These are phyloP conservation scores for Rickenella mellea DNA, from an alignment of 768 basidiomycete genomes.

Conservation along the genomic window DNA sequence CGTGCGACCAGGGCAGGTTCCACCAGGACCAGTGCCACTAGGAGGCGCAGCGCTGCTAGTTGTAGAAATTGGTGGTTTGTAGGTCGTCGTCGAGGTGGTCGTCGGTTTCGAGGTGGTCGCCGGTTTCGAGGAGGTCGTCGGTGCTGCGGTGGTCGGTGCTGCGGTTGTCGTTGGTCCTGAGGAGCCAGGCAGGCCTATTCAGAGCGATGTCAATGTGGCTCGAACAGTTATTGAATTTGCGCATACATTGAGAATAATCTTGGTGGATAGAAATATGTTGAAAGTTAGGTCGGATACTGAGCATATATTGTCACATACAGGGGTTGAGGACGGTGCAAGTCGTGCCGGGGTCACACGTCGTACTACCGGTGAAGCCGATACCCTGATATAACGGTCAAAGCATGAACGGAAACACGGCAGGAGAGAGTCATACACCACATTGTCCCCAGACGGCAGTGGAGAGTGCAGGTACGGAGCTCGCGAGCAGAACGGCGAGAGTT, in stretches of 20 bases:
- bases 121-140: slow-evolving; percentile 21
- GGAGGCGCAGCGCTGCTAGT: slow-evolving; percentile 17
- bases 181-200: slow-evolving; percentile 20
- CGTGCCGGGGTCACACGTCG: slow-evolving; percentile 33
- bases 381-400: slow-evolving; percentile 15
- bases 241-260: slow-evolving; percentile 40
- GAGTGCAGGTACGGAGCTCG: slow-evolving; percentile 8
- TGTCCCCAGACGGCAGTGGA: slow-evolving; percentile 39
- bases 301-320: slow-evolving; percentile 20
- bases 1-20: slow-evolving; percentile 30
- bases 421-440: slow-evolving; percentile 25
- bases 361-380: slow-evolving; percentile 32
- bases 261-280: background rate
- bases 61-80: slow-evolving; percentile 16
- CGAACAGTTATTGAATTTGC: background rate
- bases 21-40: slow-evolving; percentile 6
- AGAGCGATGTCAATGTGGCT: background rate
- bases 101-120: slow-evolving; percentile 17
- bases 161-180: slow-evolving; percentile 15
- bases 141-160: slow-evolving; percentile 17
- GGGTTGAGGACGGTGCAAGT: slow-evolving; percentile 31
- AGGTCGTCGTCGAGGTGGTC: slow-evolving; percentile 17
- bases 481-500: slow-evolving; percentile 1
- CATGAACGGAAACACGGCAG: background rate
- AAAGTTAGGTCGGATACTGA: background rate